Percentiles rank a stretch among this genome's conserved stretches.
Conservation (phyloP, 306 rosid species). For the Senna siamea region DNA sequence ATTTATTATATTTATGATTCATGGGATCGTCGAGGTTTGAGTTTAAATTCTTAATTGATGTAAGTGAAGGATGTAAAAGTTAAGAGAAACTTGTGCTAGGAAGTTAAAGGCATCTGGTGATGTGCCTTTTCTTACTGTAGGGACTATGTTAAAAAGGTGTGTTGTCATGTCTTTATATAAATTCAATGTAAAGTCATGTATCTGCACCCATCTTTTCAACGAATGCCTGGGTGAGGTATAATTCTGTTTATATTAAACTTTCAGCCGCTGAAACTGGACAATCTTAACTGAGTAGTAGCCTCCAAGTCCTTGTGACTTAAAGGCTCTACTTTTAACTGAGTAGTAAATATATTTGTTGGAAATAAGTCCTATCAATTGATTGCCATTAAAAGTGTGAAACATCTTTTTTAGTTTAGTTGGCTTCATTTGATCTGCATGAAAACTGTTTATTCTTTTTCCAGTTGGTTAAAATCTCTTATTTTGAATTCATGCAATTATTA, state of each 20-base stretch:
- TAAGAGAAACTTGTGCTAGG: background rate
- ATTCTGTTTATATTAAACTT: slow-evolving; percentile 9
- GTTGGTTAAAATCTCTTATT: background rate
- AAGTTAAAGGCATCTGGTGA: slow-evolving; percentile 16
- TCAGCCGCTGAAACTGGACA: slow-evolving; percentile 3
- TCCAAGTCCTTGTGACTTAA: slow-evolving; percentile 4
- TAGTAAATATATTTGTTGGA: background rate
- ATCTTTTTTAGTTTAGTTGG: slow-evolving; percentile 21
- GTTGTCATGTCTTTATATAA: background rate
- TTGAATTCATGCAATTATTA: background rate
- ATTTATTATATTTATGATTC: slow-evolving; percentile 8
- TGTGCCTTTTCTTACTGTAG: background rate
- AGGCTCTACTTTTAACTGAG: background rate
- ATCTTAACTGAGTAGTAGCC: slow-evolving; percentile 11
- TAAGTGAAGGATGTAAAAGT: slow-evolving; percentile 2
- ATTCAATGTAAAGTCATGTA: slow-evolving; percentile 1
- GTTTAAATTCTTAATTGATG: background rate
- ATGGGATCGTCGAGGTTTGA: slow-evolving; percentile 24
- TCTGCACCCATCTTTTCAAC: background rate
- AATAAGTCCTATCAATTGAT: slow-evolving; percentile 1
- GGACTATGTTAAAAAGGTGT: background rate
- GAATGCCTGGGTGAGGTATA: background rate
- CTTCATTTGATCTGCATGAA: background rate
- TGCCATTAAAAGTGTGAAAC: background rate
- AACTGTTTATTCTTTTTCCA: background rate